A percentile compares a stretch with the other conserved stretches of the same genome.
Evolutionary conservation across 768 basidiomycete genomes (phyloP).

Genomic region (Paxillus rubicundulus): DNA sequence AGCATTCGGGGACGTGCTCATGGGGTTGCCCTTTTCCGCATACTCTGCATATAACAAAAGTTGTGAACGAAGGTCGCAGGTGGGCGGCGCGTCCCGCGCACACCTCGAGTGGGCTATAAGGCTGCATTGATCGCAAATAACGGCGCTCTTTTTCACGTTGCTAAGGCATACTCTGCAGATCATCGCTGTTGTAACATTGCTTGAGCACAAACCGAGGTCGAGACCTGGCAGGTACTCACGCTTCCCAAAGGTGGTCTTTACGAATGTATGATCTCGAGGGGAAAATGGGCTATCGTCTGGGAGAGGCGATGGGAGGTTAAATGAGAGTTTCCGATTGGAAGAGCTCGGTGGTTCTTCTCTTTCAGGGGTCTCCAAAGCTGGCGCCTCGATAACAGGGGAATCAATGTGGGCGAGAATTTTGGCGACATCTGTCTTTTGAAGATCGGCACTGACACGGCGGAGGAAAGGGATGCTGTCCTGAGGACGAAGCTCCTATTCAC

Average conservation of each 20-base stretch:
- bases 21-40: slow-evolving; percentile 62
- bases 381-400: slow-evolving; percentile 28
- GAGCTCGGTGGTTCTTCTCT: slow-evolving; percentile 38
- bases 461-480: slow-evolving; percentile 96
- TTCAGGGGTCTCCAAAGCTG: slow-evolving; percentile 46
- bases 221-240: slow-evolving; percentile 51
- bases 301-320: slow-evolving; percentile 32
- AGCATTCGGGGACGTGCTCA: slow-evolving; percentile 52
- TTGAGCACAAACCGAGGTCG: neutral
- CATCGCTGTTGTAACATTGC: slow-evolving; percentile 56
- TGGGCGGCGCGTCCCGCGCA: slow-evolving; percentile 66
- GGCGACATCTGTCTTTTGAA: slow-evolving; percentile 67
- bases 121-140: slow-evolving; percentile 86
- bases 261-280: slow-evolving; percentile 75
- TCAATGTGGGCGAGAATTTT: slow-evolving; percentile 49
- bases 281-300: slow-evolving; percentile 43
- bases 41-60: slow-evolving; percentile 77
- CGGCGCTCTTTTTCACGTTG: slow-evolving; percentile 80
- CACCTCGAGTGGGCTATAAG: slow-evolving; percentile 86
- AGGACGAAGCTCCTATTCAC: slow-evolving; percentile 68
- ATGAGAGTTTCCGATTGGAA: slow-evolving; percentile 38
- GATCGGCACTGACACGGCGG: slow-evolving; percentile 83
- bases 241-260: slow-evolving; percentile 91
- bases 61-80: slow-evolving; percentile 79
- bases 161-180: slow-evolving; percentile 79